A percentile compares a stretch with the other conserved stretches of the same genome.
These are phyloP conservation scores for Citrus australasica DNA, from an alignment of 345 rosid genomes.

Conservation along the genomic window DNA sequence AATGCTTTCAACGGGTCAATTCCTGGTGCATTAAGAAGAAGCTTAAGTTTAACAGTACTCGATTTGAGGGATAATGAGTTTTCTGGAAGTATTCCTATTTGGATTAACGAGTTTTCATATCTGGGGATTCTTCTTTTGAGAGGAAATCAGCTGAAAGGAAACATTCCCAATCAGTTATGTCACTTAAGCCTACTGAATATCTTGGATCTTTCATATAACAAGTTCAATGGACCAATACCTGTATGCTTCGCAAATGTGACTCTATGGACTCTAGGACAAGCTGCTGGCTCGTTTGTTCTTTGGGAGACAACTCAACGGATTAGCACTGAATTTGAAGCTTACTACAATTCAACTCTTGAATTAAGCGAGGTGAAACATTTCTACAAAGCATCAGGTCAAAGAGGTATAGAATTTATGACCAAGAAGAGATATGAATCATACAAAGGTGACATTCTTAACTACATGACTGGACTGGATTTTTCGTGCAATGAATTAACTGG, in stretches of 20 bases:
- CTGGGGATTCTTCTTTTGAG: background rate
- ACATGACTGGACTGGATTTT: constrained; percentile 19
- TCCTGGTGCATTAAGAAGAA: background rate
- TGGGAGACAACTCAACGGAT: background rate
- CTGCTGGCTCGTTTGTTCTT: background rate
- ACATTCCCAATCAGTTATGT: background rate
- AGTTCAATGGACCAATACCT: constrained; percentile 2
- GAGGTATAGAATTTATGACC: constrained; percentile 9
- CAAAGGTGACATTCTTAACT: background rate
- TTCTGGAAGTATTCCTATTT: background rate
- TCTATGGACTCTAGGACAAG: background rate
- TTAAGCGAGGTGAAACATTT: too few species aligned
- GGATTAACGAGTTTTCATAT: background rate
- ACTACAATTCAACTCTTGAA: background rate
- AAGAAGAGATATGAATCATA: constrained; percentile 24
- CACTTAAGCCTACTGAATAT: background rate
- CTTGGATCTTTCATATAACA: constrained; percentile 7
- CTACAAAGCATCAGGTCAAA: too few species aligned
- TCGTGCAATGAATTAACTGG: constrained; percentile 25
- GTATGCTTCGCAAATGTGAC: background rate
- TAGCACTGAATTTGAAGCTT: background rate
- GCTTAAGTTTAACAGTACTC: background rate
- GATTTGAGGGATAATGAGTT: background rate
- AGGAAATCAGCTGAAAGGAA: background rate
- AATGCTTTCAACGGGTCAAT: background rate